These are phyloP conservation scores for Macrolepiota albuminosa DNA, from an alignment of 768 basidiomycete genomes.

Conservation along the genomic window DNA sequence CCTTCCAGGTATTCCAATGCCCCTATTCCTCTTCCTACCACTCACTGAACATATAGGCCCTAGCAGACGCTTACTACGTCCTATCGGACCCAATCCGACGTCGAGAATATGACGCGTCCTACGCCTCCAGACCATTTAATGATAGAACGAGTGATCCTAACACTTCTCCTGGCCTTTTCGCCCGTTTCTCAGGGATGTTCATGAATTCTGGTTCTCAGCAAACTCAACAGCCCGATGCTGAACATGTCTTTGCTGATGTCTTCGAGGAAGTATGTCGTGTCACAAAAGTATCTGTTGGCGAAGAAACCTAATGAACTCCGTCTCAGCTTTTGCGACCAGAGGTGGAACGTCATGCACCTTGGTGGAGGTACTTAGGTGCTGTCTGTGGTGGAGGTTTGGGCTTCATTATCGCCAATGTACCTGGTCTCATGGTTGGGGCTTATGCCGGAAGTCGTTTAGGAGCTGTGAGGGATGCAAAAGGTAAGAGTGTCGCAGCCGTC, in stretches of 20 bases:
- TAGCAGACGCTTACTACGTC: slow-evolving; percentile 94
- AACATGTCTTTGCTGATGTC: slow-evolving; percentile 82
- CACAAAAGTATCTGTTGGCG: not conserved
- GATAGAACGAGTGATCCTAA: slow-evolving; percentile 59
- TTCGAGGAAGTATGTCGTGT: slow-evolving; percentile 73
- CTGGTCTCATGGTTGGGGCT: slow-evolving; percentile 82
- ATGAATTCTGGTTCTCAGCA: slow-evolving; percentile 23
- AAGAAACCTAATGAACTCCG: not conserved
- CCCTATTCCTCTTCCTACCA: not conserved
- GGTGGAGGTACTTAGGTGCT: slow-evolving; percentile 77
- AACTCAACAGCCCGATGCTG: slow-evolving; percentile 61
- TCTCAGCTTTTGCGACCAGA: slow-evolving; percentile 73
- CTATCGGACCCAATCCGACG: slow-evolving; percentile 75
- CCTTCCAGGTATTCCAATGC: slow-evolving; percentile 60
- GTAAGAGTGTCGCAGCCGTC: slow-evolving; percentile 87
- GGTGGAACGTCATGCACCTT: slow-evolving; percentile 62
- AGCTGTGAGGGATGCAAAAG: slow-evolving; percentile 90
- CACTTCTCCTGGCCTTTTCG: slow-evolving; percentile 72
- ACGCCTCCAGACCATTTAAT: slow-evolving; percentile 44
- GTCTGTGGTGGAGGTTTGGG: slow-evolving; percentile 65
- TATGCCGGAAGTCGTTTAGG: slow-evolving; percentile 89
- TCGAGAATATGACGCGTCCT: slow-evolving; percentile 67
- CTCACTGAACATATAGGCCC: slow-evolving; percentile 42
- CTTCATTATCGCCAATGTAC: slow-evolving; percentile 70
- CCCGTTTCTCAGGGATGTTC: slow-evolving; percentile 72